Percentiles rank a stretch among this genome's conserved stretches.
Evolutionary conservation across 495 filamentous ascomycete species (phyloP).

Genomic region (Penicillium steckii): DNA sequence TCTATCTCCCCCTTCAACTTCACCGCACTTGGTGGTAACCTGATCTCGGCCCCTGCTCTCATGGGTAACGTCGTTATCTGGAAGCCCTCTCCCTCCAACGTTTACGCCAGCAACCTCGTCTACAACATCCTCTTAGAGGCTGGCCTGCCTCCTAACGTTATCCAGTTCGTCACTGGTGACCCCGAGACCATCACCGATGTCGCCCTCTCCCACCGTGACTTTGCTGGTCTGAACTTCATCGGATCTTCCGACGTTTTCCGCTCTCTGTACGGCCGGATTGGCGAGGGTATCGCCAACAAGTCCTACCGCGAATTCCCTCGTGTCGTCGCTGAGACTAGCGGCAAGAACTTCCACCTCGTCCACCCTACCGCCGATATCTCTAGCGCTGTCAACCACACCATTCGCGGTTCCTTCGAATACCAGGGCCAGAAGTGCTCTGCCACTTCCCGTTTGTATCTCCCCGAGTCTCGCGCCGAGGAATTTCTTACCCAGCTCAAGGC

Average conservation of each 20-base stretch:
- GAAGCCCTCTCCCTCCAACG: conserved; percentile 80
- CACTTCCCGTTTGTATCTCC: conserved; percentile 73
- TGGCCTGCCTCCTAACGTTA: conserved; percentile 73
- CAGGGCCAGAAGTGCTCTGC: conserved; percentile 90
- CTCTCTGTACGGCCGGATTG: conserved; percentile 68
- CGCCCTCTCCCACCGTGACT: conserved; percentile 65
- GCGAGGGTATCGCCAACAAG: conserved; percentile 63
- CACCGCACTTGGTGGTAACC: conserved; percentile 79
- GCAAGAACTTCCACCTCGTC: conserved; percentile 90
- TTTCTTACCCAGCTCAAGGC: conserved; percentile 56
- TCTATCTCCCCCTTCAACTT: conserved; percentile 88
- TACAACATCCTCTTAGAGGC: conserved; percentile 88
- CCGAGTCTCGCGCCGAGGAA: conserved; percentile 60
- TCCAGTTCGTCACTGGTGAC: conserved; percentile 81
- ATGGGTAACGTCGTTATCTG: conserved; percentile 87
- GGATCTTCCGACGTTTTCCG: conserved; percentile 82
- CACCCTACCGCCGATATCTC: conserved; percentile 70
- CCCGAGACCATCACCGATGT: conserved; percentile 69
- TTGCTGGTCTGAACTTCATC: conserved; percentile 78
- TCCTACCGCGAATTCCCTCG: conserved; percentile 74
- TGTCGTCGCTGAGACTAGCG: conserved; percentile 82
- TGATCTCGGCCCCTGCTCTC: conserved; percentile 69
- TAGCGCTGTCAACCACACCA: conserved; percentile 77
- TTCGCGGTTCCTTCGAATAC: conserved; percentile 86
- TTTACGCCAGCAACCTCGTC: conserved; percentile 71